Evolutionary conservation across 345 rosid species (phyloP).

Genomic region (Eucalyptus pauciflora): DNA sequence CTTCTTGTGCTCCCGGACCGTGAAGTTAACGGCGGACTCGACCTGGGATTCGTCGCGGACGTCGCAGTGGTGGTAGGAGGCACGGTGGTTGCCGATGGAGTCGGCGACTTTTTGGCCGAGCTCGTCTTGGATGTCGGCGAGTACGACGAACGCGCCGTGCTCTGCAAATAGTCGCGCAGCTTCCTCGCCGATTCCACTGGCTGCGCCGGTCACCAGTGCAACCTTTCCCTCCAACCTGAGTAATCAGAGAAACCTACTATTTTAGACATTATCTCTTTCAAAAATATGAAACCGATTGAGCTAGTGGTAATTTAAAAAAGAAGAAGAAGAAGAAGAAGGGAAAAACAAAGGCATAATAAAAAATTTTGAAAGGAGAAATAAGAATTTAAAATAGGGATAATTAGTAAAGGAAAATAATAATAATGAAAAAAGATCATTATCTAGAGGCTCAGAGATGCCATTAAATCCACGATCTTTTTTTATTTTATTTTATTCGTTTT

Average conservation of each 20-base stretch:
- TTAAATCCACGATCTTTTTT: background rate
- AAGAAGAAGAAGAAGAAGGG: background rate
- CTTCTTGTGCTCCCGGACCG: constrained; percentile 36
- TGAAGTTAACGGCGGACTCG: constrained; percentile 40
- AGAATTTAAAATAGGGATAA: background rate
- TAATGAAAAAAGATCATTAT: too few species aligned
- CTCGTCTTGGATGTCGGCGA: constrained; percentile 66
- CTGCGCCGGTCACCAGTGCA: constrained; percentile 77
- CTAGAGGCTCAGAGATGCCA: too few species aligned
- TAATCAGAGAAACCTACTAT: background rate
- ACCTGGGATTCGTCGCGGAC: constrained; percentile 74
- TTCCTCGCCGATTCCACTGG: constrained; percentile 88
- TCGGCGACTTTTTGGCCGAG: constrained; percentile 35
- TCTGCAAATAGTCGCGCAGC: constrained; percentile 49
- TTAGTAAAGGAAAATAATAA: background rate
- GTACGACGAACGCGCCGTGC: constrained; percentile 61
- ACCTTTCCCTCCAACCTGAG: constrained; percentile 78
- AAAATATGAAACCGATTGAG: background rate
- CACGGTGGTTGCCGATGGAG: constrained; percentile 31
- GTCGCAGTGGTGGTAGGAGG: constrained; percentile 54
- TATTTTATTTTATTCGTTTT: background rate
- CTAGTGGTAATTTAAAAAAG: background rate
- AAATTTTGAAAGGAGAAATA: background rate
- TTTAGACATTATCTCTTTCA: background rate
- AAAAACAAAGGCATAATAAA: background rate